phyloP scores from a whole-genome alignment of 2,329 filamentous ascomycete genomes.

The Thyridium curvatum region DNA sequence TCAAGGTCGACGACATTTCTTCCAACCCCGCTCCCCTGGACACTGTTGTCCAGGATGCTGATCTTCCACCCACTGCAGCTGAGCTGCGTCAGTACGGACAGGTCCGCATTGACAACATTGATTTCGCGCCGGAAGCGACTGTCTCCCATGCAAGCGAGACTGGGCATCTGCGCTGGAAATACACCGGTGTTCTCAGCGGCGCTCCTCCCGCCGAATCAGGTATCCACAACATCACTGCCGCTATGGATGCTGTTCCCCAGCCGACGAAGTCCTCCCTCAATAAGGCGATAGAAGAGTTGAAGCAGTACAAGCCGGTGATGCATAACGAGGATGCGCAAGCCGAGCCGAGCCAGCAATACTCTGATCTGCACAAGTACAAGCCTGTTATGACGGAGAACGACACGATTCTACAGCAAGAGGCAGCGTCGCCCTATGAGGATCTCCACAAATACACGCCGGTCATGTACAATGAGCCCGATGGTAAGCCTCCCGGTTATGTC shows the following conservation, averaged over 20 bases:
- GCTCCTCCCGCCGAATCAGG: no score
- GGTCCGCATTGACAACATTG: conserved; percentile 1
- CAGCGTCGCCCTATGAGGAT: conserved; percentile 19
- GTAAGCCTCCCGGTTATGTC: conserved; percentile 24
- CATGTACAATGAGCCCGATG: conserved; percentile 30
- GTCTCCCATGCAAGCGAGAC: conserved; percentile 3
- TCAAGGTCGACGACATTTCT: conserved; percentile 18
- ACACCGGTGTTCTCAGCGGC: conserved; percentile 8
- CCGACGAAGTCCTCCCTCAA: neutral
- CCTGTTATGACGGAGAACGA: conserved; percentile 2
- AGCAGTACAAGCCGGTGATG: conserved; percentile 27
- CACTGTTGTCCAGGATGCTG: no score
- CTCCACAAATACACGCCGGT: conserved; percentile 28
- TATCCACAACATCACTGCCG: conserved; percentile 1
- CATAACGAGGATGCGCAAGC: conserved; percentile 6
- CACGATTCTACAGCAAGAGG: neutral
- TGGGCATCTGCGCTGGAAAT: conserved; percentile 7
- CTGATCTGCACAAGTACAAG: conserved; percentile 7
- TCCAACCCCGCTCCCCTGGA: neutral
- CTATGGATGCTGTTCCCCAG: conserved; percentile 9
- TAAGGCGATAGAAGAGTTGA: conserved; percentile 14
- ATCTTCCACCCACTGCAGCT: neutral
- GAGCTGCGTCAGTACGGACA: neutral
- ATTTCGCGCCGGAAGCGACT: neutral
- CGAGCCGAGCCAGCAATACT: conserved; percentile 2